Percentiles rank a stretch among this genome's conserved stretches.
Conservation (phyloP, 2,329 filamentous ascomycete genomes). For the Clonostachys solani region DNA sequence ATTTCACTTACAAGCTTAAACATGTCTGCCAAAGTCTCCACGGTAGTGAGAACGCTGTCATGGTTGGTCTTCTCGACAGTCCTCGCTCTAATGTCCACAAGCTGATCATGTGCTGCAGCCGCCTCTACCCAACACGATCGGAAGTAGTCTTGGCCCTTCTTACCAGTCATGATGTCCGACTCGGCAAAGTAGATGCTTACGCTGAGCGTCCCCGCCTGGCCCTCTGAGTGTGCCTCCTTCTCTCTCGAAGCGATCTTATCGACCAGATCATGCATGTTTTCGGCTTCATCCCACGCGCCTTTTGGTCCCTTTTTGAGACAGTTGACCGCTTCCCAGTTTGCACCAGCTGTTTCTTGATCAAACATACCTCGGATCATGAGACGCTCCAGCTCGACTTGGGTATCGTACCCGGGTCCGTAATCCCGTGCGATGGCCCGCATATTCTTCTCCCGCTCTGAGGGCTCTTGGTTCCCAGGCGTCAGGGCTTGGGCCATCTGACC, state of each 20-base stretch:
- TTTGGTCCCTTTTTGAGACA: slow-evolving; percentile 8
- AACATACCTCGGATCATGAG: slow-evolving; percentile 5
- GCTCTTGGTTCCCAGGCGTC: neutral
- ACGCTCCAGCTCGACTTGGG: slow-evolving; percentile 6
- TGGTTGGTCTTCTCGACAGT: slow-evolving; percentile 7
- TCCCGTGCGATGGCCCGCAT: neutral
- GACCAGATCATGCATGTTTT: slow-evolving; percentile 6
- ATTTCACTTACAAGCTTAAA: neutral
- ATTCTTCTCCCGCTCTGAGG: slow-evolving; percentile 4
- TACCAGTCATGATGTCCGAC: slow-evolving; percentile 8
- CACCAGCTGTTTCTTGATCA: slow-evolving; percentile 9
- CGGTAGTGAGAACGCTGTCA: slow-evolving; percentile 6
- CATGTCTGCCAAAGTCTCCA: slow-evolving; percentile 4
- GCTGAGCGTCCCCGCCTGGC: slow-evolving; percentile 1
- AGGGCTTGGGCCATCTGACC: slow-evolving; percentile 2
- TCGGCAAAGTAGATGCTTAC: slow-evolving; percentile 7
- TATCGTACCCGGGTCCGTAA: slow-evolving; percentile 4
- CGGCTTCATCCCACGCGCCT: slow-evolving; percentile 6
- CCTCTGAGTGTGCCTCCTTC: neutral
- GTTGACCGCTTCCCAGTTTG: slow-evolving; percentile 9
- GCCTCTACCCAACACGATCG: slow-evolving; percentile 8
- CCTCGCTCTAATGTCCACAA: slow-evolving; percentile 6
- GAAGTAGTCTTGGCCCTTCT: slow-evolving; percentile 8
- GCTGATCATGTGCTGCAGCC: slow-evolving; percentile 2
- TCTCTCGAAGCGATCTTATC: neutral